A percentile compares a stretch with the other conserved stretches of the same genome.
Conservation (phyloP, 495 filamentous ascomycete species). For the Hyaloscypha variabilis region DNA sequence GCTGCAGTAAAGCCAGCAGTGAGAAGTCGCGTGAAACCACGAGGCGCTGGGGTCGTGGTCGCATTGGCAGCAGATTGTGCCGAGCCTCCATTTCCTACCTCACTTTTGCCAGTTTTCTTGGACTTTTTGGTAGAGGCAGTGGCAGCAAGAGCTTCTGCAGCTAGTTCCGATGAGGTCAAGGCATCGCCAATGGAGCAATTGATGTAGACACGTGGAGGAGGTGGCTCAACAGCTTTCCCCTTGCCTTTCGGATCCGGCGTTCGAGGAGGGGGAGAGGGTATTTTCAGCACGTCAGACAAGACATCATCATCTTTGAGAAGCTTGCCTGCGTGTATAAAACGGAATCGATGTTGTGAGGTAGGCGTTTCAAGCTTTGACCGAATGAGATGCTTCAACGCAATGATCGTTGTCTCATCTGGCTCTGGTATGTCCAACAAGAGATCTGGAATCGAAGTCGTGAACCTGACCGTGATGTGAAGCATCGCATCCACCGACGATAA, state of each 20-base stretch:
- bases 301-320: constrained; percentile 73
- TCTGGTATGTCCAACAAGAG: constrained; percentile 72
- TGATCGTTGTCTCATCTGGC: constrained; percentile 68
- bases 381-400: constrained; percentile 80
- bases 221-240: constrained; percentile 56
- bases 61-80: not conserved
- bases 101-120: constrained; percentile 23
- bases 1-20: constrained; percentile 74
- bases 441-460: constrained; percentile 83
- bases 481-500: not conserved
- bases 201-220: constrained; percentile 65
- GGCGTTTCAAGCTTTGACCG: constrained; percentile 66
- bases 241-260: constrained; percentile 45
- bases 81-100: constrained; percentile 15
- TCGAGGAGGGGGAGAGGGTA: constrained; percentile 55
- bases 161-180: constrained; percentile 68
- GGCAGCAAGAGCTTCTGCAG: constrained; percentile 58
- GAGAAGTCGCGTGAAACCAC: constrained; percentile 88
- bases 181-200: constrained; percentile 86
- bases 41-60: constrained; percentile 61
- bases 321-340: constrained; percentile 86
- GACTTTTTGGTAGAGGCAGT: constrained; percentile 20
- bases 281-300: constrained; percentile 64
- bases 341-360: constrained; percentile 62
- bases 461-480: constrained; percentile 76